Percentiles rank a stretch among this genome's conserved stretches.
phyloP scores from a whole-genome alignment of 2,329 filamentous ascomycete genomes.

The Penicillium hordei region DNA sequence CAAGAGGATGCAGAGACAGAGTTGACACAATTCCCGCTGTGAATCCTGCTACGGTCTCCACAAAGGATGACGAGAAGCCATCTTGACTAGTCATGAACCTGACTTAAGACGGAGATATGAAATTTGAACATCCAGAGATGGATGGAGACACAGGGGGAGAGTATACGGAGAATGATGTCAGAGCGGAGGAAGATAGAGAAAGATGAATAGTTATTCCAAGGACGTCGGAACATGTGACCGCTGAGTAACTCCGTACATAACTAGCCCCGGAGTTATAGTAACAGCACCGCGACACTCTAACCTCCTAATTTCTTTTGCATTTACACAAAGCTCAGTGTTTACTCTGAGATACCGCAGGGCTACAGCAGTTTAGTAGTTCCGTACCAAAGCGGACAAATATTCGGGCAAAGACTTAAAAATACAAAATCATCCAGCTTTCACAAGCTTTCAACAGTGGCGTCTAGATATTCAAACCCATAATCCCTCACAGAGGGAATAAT shows the following conservation, averaged over 20 bases:
- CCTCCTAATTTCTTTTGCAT: neutral
- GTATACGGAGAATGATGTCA: neutral
- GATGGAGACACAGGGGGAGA: neutral
- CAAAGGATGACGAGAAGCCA: slow-evolving; percentile 70
- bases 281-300: neutral
- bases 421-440: slow-evolving; percentile 1
- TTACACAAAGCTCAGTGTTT: neutral
- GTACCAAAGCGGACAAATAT: neutral
- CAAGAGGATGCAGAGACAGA: slow-evolving; percentile 83
- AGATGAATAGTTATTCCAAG: neutral
- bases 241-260: neutral
- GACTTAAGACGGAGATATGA: neutral
- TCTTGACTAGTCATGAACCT: slow-evolving; percentile 46
- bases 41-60: slow-evolving; percentile 88
- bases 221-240: neutral
- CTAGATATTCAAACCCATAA: neutral
- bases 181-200: neutral
- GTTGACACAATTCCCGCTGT: slow-evolving; percentile 85
- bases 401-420: slow-evolving; percentile 1
- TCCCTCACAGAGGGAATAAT: neutral
- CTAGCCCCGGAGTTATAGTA: neutral
- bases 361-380: neutral
- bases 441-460: neutral
- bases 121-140: neutral
- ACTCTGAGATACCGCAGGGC: neutral